Conservation (phyloP, 768 basidiomycete genomes). For the Lactifluus pinguis region DNA sequence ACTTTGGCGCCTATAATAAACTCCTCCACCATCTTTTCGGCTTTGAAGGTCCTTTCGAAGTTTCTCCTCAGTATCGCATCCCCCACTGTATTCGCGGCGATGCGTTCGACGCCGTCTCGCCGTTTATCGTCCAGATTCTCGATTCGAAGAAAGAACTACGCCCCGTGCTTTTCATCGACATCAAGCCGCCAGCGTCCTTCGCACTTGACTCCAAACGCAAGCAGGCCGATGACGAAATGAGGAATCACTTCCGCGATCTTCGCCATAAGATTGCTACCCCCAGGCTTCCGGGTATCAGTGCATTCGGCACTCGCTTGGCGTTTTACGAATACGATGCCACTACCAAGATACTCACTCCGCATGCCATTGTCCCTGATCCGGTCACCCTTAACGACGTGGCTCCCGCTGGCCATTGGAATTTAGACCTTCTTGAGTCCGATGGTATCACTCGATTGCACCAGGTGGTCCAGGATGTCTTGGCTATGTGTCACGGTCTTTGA, state of each 20-base stretch:
- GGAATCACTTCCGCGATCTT: not conserved
- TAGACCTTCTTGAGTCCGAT: no score
- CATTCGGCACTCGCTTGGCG: not conserved
- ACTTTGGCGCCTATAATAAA: not conserved
- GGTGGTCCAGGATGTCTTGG: no score
- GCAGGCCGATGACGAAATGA: not conserved
- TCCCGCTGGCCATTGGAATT: no score
- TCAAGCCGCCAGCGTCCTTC: not conserved
- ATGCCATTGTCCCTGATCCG: not conserved
- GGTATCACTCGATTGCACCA: no score
- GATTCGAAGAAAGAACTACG: not conserved
- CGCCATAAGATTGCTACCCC: not conserved
- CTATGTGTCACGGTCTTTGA: no score
- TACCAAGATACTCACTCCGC: not conserved
- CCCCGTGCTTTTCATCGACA: not conserved
- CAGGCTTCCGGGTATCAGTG: not conserved
- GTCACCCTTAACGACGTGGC: not conserved
- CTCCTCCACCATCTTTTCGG: not conserved
- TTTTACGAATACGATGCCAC: not conserved
- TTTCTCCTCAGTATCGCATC: not conserved
- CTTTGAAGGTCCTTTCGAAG: not conserved
- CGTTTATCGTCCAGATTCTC: not conserved
- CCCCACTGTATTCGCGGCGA: not conserved
- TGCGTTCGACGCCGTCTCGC: not conserved
- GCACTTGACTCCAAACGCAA: not conserved